Evolutionary conservation across 176 grass and related monocot species (phyloP).

Genomic region (Poa pratensis): DNA sequence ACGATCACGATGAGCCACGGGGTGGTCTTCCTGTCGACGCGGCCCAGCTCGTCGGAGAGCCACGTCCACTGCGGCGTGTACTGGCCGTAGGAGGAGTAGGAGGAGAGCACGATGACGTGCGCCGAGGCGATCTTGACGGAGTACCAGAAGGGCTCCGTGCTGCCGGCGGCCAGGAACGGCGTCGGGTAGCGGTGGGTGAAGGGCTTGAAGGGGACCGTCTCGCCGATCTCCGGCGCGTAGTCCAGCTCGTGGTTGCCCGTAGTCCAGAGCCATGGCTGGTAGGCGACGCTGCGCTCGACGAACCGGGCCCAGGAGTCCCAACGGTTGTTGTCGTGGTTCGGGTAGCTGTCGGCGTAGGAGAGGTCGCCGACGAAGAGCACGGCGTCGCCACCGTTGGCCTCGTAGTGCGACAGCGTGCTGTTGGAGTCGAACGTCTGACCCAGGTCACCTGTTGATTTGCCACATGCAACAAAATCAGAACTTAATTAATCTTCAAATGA

Average conservation of each 20-base stretch:
- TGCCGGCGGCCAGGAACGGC: slow-evolving; percentile 1
- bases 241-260: slow-evolving; percentile 75
- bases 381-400: slow-evolving; percentile 46
- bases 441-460: slow-evolving; percentile 36
- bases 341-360: slow-evolving; percentile 67
- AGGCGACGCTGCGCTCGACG: slow-evolving; percentile 57
- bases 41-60: slow-evolving; percentile 36
- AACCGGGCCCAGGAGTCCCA: slow-evolving; percentile 77
- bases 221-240: slow-evolving; percentile 47
- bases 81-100: slow-evolving; percentile 19
- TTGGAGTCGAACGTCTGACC: slow-evolving; percentile 70
- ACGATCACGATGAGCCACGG: slow-evolving; percentile 23
- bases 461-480: not conserved
- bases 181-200: slow-evolving; percentile 28
- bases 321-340: slow-evolving; percentile 51
- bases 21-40: slow-evolving; percentile 10
- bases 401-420: slow-evolving; percentile 58
- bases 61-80: slow-evolving; percentile 24
- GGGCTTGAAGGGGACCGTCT: slow-evolving; percentile 19
- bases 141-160: slow-evolving; percentile 25
- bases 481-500: not conserved
- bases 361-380: slow-evolving; percentile 75
- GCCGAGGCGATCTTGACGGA: slow-evolving; percentile 7
- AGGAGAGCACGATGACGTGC: slow-evolving; percentile 16
- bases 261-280: slow-evolving; percentile 68